phyloP scores from a whole-genome alignment of 768 basidiomycete genomes.

The Amanita pseudoporphyria region DNA sequence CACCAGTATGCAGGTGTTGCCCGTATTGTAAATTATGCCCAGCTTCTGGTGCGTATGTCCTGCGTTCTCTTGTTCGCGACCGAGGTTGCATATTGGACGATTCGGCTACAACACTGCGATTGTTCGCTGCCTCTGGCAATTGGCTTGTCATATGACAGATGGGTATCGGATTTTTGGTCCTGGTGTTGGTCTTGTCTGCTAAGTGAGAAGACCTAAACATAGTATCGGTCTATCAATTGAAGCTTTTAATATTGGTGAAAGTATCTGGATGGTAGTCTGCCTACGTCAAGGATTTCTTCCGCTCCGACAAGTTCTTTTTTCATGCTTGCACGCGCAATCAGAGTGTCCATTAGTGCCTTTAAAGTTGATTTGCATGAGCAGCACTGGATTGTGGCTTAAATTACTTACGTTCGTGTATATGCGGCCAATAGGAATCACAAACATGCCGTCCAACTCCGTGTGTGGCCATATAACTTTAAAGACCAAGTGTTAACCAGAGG shows the following conservation, averaged over 20 bases:
- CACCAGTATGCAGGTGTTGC: too few relatives aligned
- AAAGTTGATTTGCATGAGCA: neutral
- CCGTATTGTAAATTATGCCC: too few relatives aligned
- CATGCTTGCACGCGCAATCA: slow-evolving; percentile 4
- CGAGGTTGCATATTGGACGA: too few relatives aligned
- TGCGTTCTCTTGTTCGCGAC: too few relatives aligned
- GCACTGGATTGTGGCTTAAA: neutral
- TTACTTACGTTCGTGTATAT: neutral
- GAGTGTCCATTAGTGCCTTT: slow-evolving; percentile 2
- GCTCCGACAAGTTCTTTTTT: neutral
- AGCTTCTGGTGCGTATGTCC: too few relatives aligned
- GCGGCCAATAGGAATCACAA: neutral
- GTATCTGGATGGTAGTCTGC: neutral
- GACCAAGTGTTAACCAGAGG: neutral
- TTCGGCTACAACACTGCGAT: too few relatives aligned
- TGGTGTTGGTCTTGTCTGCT: neutral
- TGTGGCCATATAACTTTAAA: neutral
- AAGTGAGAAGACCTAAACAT: neutral
- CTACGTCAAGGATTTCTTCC: neutral
- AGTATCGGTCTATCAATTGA: neutral
- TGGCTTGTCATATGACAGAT: too few relatives aligned
- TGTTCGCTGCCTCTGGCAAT: too few relatives aligned
- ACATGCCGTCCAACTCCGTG: neutral
- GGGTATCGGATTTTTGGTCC: too few relatives aligned
- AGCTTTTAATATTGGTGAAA: neutral